A percentile compares a stretch with the other conserved stretches of the same genome.
Evolutionary conservation across 257 asterid genomes (phyloP).

Genomic region (Jacaranda copaia): DNA sequence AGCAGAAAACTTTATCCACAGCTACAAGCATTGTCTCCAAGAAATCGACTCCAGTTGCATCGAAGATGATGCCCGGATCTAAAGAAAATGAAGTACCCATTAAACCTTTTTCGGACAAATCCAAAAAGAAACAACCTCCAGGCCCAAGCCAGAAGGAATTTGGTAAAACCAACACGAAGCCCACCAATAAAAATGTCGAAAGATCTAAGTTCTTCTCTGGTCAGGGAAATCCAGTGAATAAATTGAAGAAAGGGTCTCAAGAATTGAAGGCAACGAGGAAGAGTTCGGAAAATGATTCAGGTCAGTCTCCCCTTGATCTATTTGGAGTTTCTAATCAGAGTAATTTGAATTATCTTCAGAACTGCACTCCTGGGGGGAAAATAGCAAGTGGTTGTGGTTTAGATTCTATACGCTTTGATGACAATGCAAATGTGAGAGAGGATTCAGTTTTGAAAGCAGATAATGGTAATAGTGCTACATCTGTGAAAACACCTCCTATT

Average conservation of each 20-base stretch:
- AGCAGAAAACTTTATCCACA: constrained; percentile 32
- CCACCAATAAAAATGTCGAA: constrained; percentile 37
- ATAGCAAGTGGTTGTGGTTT: constrained; percentile 34
- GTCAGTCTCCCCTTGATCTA: constrained; percentile 42
- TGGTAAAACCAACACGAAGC: constrained; percentile 31
- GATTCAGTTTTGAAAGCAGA: constrained; percentile 32
- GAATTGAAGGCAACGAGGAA: constrained; percentile 36
- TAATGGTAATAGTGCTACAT: constrained; percentile 27
- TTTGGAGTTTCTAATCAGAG: constrained; percentile 29
- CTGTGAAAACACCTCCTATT: constrained; percentile 78
- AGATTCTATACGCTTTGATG: constrained; percentile 21
- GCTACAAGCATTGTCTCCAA: constrained; percentile 24
- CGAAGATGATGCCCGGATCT: constrained; percentile 44
- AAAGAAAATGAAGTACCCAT: constrained; percentile 46
- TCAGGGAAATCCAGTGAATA: constrained; percentile 35
- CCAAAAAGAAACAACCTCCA: constrained; percentile 39
- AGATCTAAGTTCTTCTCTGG: constrained; percentile 44
- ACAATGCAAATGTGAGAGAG: constrained; percentile 11
- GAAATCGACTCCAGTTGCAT: constrained; percentile 33
- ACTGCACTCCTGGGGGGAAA: constrained; percentile 56
- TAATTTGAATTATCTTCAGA: constrained; percentile 35
- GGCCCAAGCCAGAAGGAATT: constrained; percentile 29
- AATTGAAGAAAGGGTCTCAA: constrained; percentile 34
- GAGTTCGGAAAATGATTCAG: constrained; percentile 40
- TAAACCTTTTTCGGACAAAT: constrained; percentile 45